Conservation (phyloP, 1,284 basidiomycete genomes). For the Leccinum ponderosum region DNA sequence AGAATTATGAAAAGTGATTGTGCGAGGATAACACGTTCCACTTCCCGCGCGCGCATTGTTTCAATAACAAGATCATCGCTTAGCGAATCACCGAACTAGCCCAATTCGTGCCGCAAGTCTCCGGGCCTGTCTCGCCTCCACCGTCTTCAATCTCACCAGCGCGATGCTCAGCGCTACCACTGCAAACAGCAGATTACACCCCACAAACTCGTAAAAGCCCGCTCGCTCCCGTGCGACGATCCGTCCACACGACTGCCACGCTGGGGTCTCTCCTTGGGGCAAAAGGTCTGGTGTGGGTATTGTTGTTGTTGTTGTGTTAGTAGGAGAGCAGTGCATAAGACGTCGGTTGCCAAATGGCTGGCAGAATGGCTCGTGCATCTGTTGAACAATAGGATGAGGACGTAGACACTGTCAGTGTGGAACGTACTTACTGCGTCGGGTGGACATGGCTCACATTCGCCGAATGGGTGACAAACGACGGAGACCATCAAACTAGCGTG, state of each 20-base stretch:
- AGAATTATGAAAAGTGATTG: conserved; percentile 2
- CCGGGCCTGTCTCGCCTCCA: conserved; percentile 73
- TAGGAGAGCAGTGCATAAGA: conserved; percentile 74
- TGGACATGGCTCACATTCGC: conserved; percentile 83
- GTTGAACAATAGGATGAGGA: conserved; percentile 34
- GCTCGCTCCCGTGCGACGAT: conserved; percentile 74
- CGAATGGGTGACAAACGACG: conserved; percentile 67
- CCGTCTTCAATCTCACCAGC: conserved; percentile 63
- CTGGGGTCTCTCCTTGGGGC: conserved; percentile 66
- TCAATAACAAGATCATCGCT: not conserved
- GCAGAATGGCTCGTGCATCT: conserved; percentile 87
- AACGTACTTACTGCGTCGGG: conserved; percentile 67
- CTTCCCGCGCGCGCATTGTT: not conserved
- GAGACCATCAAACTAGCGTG: conserved; percentile 26
- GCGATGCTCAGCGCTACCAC: conserved; percentile 64
- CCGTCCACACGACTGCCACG: conserved; percentile 90
- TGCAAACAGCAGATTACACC: conserved; percentile 75
- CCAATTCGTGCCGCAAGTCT: conserved; percentile 85
- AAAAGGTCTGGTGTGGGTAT: conserved; percentile 13
- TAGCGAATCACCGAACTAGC: conserved; percentile 33
- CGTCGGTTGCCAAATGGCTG: conserved; percentile 89
- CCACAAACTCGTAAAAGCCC: conserved; percentile 88
- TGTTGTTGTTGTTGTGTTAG: conserved; percentile 24
- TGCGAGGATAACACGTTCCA: not conserved
- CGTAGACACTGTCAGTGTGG: not conserved